Evolutionary conservation across 2,329 filamentous ascomycete species (phyloP), one percentile per base, ranked within the genome.

Genomic region (Claviceps arundinis): DNA sequence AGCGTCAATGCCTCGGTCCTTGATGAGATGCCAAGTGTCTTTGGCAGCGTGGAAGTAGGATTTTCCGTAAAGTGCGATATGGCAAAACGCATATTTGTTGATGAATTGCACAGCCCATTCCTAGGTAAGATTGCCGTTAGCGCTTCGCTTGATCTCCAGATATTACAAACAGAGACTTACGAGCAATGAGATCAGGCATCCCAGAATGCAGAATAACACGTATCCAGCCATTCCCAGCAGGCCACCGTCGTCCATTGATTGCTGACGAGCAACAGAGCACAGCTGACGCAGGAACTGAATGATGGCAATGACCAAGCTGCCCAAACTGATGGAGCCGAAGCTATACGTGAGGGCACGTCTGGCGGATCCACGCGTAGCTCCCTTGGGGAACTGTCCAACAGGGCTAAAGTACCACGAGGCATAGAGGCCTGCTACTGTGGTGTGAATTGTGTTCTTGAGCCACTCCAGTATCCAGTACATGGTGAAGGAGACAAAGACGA

Each of bases 391-490:
- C 44, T 81, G 78, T 16, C 37, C 37, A 53, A 75, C 70, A 0
- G 79, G 68, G 56, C 80, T 85, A 65, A 95, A 96, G 71, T 95
- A 97, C 91, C 91, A 97, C 0, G 85, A 85, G 1, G 89, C 90
- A 60, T 95, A 96, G 0, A 95, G 83, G 0, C 91, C 90, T 0
- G 89, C 86, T 54, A 95, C 85, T 24, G 82, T 89, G 2, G 85
- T 85, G 64, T 97, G 89, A 47, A 95, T 87, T 0, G 87, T 89
- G 68, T 95, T 95, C 73, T 96, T 96, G 60, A 96, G 72, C 77
- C 86, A 91, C 65, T 97, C 91, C 1, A 87, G 85, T 57, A 95
- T 83, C 91, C 91, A 97, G 70, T 94, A 96, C 69, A 84, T 87
- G 50, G 89, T 84, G 61, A 97, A 96, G 0, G 89, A 95, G 58